phyloP scores from a whole-genome alignment of 441 rosid species.

The Populus hybrid region DNA sequence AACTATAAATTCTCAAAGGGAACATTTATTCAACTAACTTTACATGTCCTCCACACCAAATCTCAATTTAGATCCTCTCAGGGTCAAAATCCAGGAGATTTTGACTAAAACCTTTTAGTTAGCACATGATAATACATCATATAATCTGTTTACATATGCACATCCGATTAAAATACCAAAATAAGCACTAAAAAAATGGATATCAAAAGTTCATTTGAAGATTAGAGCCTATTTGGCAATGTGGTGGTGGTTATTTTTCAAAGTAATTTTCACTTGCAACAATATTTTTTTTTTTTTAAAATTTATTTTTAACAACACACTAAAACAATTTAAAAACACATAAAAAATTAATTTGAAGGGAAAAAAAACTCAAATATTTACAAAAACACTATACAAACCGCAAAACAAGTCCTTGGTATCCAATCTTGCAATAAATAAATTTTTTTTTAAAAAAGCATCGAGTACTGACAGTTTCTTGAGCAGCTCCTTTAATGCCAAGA shows the following conservation, averaged over 20 bases:
- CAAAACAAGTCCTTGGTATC: too few species aligned
- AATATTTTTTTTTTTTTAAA: too few species aligned
- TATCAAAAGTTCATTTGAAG: neutral
- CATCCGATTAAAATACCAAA: neutral
- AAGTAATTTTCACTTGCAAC: too few species aligned
- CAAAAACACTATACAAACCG: too few species aligned
- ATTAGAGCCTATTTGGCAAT: neutral
- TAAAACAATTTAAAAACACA: neutral
- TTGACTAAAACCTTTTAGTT: neutral
- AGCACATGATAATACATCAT: neutral
- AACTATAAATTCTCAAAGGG: neutral
- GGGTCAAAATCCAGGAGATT: neutral
- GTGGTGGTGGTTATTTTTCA: too few species aligned
- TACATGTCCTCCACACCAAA: neutral
- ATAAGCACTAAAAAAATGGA: neutral
- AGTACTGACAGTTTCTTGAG: slow-evolving; percentile 73
- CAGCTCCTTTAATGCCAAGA: slow-evolving; percentile 96
- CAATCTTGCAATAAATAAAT: too few species aligned
- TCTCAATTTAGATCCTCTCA: neutral
- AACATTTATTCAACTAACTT: neutral
- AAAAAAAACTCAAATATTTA: too few species aligned
- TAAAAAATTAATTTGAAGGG: neutral
- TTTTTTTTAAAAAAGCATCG: neutral
- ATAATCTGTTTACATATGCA: neutral
- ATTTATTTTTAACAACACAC: neutral